Evolutionary conservation across 2,329 filamentous ascomycete species (phyloP).

Genomic region (Didymella pinodella): DNA sequence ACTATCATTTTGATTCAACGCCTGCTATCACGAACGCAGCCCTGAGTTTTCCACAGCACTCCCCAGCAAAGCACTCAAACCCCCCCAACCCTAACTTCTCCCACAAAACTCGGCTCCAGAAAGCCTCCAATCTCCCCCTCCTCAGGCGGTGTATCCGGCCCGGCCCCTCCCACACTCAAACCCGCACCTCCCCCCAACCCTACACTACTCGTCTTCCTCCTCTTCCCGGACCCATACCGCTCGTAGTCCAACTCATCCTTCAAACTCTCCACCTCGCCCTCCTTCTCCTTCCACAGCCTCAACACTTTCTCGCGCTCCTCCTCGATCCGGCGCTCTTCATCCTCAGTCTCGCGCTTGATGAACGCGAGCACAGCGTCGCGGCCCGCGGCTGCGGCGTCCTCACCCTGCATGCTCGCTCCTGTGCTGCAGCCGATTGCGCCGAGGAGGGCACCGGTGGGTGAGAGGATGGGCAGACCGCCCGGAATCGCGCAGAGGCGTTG

Average conservation of each 20-base stretch:
- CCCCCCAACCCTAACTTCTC: slow-evolving; percentile 30
- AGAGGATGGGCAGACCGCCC: slow-evolving; percentile 60
- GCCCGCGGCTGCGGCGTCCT: slow-evolving; percentile 59
- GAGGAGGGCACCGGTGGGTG: slow-evolving; percentile 56
- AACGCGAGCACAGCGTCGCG: slow-evolving; percentile 56
- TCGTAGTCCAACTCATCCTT: slow-evolving; percentile 31
- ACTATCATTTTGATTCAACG: not conserved
- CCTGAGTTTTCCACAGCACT: not conserved
- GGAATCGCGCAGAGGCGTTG: slow-evolving; percentile 61
- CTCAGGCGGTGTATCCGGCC: slow-evolving; percentile 35
- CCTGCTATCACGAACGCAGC: not conserved
- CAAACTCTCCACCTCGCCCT: slow-evolving; percentile 29
- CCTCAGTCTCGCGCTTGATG: slow-evolving; percentile 28
- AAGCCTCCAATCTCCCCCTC: slow-evolving; percentile 25
- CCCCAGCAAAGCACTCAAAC: not conserved
- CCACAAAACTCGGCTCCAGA: slow-evolving; percentile 32
- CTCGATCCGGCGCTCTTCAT: slow-evolving; percentile 28
- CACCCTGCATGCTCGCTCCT: slow-evolving; percentile 62
- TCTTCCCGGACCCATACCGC: slow-evolving; percentile 19
- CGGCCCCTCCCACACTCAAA: not conserved
- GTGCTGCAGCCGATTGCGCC: slow-evolving; percentile 63
- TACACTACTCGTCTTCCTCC: slow-evolving; percentile 31
- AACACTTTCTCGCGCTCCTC: slow-evolving; percentile 34
- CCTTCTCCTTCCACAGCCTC: slow-evolving; percentile 35
- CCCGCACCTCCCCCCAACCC: slow-evolving; percentile 6